These are phyloP conservation scores for Ceratocystis alfenasii DNA, from an alignment of 2,329 filamentous ascomycete species.

Conservation along the genomic window DNA sequence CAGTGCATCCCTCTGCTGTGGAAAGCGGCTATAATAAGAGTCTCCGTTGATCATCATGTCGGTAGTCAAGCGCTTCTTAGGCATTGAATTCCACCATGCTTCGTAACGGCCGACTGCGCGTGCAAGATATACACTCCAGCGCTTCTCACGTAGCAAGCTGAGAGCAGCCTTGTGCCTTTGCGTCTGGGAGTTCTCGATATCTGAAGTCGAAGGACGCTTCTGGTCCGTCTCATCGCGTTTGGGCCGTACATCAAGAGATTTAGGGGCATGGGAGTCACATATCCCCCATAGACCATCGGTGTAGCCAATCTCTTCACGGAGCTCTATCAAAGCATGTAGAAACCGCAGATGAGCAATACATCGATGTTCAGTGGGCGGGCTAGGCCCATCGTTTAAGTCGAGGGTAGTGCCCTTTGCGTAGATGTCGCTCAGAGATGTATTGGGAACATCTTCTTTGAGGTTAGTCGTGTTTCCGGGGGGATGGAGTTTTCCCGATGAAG, in stretches of 20 bases:
- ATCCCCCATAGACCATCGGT: slow-evolving; percentile 57
- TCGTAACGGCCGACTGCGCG: slow-evolving; percentile 58
- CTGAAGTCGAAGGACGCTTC: neutral
- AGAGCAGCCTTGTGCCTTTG: slow-evolving; percentile 29
- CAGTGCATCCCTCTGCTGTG: neutral
- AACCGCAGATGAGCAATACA: slow-evolving; percentile 66
- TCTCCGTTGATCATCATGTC: slow-evolving; percentile 28
- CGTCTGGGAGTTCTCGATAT: slow-evolving; percentile 25
- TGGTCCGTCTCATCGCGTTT: slow-evolving; percentile 12
- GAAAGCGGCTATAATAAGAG: slow-evolving; percentile 15
- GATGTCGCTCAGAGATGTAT: neutral
- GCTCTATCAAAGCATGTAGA: slow-evolving; percentile 51
- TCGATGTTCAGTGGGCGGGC: slow-evolving; percentile 32
- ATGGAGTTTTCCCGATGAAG: neutral
- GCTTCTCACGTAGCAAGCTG: slow-evolving; percentile 53
- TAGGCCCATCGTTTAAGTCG: slow-evolving; percentile 15
- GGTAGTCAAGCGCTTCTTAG: slow-evolving; percentile 28
- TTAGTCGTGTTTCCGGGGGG: neutral
- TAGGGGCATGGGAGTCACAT: slow-evolving; percentile 35
- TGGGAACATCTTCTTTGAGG: neutral
- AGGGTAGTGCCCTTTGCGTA: neutral
- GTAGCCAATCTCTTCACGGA: slow-evolving; percentile 56
- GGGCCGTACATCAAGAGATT: slow-evolving; percentile 18
- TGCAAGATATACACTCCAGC: slow-evolving; percentile 59
- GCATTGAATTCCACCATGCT: slow-evolving; percentile 46